A percentile compares a stretch with the other conserved stretches of the same genome.
These are phyloP conservation scores for Primulina tabacum DNA, from an alignment of 257 asterid species.

Conservation along the genomic window DNA sequence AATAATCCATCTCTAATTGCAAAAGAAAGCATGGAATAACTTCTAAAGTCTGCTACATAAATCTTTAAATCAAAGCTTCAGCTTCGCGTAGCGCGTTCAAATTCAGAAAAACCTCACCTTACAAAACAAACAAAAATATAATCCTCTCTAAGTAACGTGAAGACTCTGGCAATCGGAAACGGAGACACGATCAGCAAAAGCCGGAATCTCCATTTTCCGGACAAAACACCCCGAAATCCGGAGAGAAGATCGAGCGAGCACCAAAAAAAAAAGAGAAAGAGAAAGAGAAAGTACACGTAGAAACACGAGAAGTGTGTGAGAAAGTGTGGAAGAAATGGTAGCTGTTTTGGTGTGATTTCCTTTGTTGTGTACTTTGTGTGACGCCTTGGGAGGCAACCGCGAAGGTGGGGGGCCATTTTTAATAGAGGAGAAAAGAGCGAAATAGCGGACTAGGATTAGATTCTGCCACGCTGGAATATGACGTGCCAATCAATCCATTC, in stretches of 20 bases:
- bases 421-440: conserved; percentile 9
- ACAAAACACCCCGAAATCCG: background rate
- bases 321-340: conserved; percentile 9
- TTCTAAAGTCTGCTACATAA: conserved; percentile 38
- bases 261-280: background rate
- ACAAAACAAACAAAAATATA: background rate
- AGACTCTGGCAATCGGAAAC: conserved; percentile 26
- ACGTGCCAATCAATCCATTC: conserved; percentile 36
- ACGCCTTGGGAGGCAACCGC: conserved; percentile 19
- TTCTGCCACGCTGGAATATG: conserved; percentile 23
- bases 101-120: conserved; percentile 25
- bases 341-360: conserved; percentile 32
- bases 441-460: conserved; percentile 38
- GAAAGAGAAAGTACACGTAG: background rate
- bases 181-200: conserved; percentile 20
- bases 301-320: conserved; percentile 25
- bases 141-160: conserved; percentile 31
- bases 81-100: conserved; percentile 45
- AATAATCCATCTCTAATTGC: conserved; percentile 28
- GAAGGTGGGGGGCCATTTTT: conserved; percentile 15
- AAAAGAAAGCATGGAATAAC: conserved; percentile 56
- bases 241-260: conserved; percentile 9
- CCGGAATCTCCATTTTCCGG: conserved; percentile 41
- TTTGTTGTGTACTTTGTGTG: conserved; percentile 20
- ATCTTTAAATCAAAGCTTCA: conserved; percentile 16